Conservation (phyloP, 2,329 filamentous ascomycete genomes). For the Colletotrichum sp. region DNA sequence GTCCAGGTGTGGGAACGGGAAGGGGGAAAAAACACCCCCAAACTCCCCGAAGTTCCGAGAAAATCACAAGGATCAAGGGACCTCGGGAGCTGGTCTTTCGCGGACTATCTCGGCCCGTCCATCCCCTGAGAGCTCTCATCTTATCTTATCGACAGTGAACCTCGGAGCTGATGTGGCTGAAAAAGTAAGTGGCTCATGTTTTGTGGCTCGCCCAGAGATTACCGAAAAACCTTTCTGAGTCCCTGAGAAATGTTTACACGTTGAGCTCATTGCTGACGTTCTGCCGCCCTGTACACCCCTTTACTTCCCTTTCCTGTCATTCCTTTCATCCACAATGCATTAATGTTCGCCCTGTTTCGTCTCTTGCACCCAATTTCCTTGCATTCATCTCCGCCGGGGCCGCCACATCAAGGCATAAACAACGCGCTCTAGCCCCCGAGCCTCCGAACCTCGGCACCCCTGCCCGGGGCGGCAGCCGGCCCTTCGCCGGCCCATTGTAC, state of each 20-base stretch:
- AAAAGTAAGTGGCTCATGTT: too few relatives aligned
- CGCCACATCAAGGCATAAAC: not conserved
- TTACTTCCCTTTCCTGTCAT: not conserved
- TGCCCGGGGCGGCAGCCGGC: not conserved
- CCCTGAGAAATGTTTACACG: not conserved
- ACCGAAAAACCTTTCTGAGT: not conserved
- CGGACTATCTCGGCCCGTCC: not conserved
- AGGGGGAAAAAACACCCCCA: not conserved
- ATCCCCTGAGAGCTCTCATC: not conserved
- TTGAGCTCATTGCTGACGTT: not conserved
- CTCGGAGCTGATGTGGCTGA: not conserved
- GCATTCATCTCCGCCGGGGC: not conserved
- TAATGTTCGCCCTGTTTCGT: not conserved
- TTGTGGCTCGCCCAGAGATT: not conserved
- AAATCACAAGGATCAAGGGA: not conserved
- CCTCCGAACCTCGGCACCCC: not conserved
- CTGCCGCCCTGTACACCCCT: not conserved
- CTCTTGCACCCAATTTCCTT: not conserved
- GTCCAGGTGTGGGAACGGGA: not conserved
- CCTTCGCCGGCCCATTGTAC: not conserved
- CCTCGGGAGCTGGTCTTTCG: not conserved
- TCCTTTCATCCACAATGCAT: slow-evolving; percentile 12
- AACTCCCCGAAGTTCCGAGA: not conserved
- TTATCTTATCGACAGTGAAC: not conserved
- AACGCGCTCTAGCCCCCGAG: not conserved